A percentile compares a stretch with the other conserved stretches of the same genome.
Evolutionary conservation across 352 stramenopile species (phyloP).

Genomic region (Phytophthora boehmeriae): DNA sequence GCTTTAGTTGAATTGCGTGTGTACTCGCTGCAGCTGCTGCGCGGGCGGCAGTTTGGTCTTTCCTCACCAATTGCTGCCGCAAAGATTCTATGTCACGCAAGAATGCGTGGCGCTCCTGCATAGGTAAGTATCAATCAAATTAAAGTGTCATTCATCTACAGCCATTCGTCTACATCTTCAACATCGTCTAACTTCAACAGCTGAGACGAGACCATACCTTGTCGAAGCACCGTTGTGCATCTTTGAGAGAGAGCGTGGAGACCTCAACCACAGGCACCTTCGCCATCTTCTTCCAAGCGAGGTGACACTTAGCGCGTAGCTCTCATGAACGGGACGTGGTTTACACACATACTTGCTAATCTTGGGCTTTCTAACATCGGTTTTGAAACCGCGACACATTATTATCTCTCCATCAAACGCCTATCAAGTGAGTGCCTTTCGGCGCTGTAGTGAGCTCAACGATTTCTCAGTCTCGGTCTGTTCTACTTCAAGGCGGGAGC

Average conservation of each 20-base stretch:
- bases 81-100: constrained; percentile 76
- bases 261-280: constrained; percentile 23
- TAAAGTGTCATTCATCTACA: constrained; percentile 26
- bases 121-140: constrained; percentile 1
- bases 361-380: constrained; percentile 4
- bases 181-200: constrained; percentile 24
- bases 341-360: constrained; percentile 24
- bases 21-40: constrained; percentile 55
- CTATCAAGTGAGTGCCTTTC: too few relatives aligned
- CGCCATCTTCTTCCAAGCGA: constrained; percentile 20
- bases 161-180: too few relatives aligned
- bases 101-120: constrained; percentile 66
- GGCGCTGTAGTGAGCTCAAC: too few relatives aligned
- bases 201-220: constrained; percentile 42
- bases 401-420: too few relatives aligned
- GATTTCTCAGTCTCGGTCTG: too few relatives aligned
- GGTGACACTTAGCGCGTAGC: constrained; percentile 9
- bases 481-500: too few relatives aligned
- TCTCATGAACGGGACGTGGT: constrained; percentile 2
- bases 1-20: constrained; percentile 79
- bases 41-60: constrained; percentile 62
- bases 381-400: constrained; percentile 6
- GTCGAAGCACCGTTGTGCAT: constrained; percentile 78
- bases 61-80: constrained; percentile 77
- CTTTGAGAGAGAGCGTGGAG: constrained; percentile 67